A percentile compares a stretch with the other conserved stretches of the same genome.
Evolutionary conservation across 768 basidiomycete species (phyloP).

Genomic region (Hericium rajendrae): DNA sequence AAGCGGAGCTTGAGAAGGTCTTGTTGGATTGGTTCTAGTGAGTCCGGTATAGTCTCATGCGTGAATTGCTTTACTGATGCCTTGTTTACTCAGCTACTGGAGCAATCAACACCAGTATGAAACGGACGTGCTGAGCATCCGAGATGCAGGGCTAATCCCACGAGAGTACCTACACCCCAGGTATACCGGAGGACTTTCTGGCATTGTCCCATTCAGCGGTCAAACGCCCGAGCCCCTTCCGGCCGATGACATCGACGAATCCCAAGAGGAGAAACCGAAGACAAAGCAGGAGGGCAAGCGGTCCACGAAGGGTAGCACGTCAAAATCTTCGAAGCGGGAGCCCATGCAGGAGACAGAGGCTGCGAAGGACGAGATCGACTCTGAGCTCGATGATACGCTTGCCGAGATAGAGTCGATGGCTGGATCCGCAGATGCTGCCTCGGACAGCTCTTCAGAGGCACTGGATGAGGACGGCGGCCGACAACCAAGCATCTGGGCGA

Average conservation of each 20-base stretch:
- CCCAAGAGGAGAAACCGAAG: not conserved
- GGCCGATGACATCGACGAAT: not conserved
- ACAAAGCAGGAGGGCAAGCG: not conserved
- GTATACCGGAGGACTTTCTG: not conserved
- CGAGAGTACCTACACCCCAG: conserved; percentile 4
- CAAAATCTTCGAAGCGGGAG: not conserved
- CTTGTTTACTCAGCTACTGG: conserved; percentile 30
- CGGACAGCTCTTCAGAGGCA: not conserved
- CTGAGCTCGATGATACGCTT: not conserved
- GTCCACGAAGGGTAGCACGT: too few species aligned
- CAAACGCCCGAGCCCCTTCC: not conserved
- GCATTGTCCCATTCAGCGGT: conserved; percentile 8
- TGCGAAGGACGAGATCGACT: not conserved
- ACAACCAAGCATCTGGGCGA: conserved; percentile 6
- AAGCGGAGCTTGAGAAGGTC: conserved; percentile 3
- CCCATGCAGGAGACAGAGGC: not conserved
- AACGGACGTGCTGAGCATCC: conserved; percentile 26
- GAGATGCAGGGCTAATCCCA: conserved; percentile 30
- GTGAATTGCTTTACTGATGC: not conserved
- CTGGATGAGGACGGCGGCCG: not conserved
- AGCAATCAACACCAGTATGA: conserved; percentile 27
- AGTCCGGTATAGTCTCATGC: not conserved
- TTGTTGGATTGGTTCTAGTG: conserved; percentile 5
- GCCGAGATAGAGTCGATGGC: not conserved
- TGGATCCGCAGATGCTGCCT: not conserved